Conservation (phyloP, 768 basidiomycete genomes). For the Podaxis sp. region DNA sequence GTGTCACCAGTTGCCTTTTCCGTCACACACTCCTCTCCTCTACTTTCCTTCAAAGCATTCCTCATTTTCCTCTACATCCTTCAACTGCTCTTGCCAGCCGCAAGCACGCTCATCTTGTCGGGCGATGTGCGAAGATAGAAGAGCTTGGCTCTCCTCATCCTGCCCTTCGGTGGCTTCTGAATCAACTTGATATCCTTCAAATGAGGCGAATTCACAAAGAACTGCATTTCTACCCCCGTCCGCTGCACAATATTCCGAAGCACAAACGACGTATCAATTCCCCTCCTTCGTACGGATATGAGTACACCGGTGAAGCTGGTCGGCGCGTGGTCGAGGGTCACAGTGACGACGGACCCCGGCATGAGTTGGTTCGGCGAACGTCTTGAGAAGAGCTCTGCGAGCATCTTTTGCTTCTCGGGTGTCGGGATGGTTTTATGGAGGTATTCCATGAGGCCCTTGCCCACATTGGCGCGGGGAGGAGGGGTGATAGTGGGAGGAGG, state of each 20-base stretch:
- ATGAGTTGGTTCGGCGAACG: conserved; percentile 64
- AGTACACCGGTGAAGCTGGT: conserved; percentile 88
- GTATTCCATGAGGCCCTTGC: conserved; percentile 79
- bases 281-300: conserved; percentile 77
- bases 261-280: conserved; percentile 84
- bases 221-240: conserved; percentile 92
- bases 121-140: conserved; percentile 82
- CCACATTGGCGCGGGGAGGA: conserved; percentile 48
- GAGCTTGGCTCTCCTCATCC: conserved; percentile 76
- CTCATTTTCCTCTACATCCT: background rate
- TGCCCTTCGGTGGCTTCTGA: conserved; percentile 56
- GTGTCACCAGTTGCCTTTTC: conserved; percentile 12
- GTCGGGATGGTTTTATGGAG: conserved; percentile 63
- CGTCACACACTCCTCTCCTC: conserved; percentile 6
- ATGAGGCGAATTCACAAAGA: conserved; percentile 83
- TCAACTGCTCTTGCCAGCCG: conserved; percentile 34
- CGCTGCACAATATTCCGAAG: conserved; percentile 89
- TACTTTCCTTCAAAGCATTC: too few relatives aligned
- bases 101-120: conserved; percentile 79
- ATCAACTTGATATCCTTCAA: conserved; percentile 85
- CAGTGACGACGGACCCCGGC: conserved; percentile 85
- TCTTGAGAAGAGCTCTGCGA: conserved; percentile 69
- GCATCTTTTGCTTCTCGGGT: conserved; percentile 66
- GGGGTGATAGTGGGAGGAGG: conserved; percentile 42
- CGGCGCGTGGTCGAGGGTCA: conserved; percentile 74